Evolutionary conservation across 2,329 filamentous ascomycete genomes (phyloP).

Genomic region (Colletotrichum musae): DNA sequence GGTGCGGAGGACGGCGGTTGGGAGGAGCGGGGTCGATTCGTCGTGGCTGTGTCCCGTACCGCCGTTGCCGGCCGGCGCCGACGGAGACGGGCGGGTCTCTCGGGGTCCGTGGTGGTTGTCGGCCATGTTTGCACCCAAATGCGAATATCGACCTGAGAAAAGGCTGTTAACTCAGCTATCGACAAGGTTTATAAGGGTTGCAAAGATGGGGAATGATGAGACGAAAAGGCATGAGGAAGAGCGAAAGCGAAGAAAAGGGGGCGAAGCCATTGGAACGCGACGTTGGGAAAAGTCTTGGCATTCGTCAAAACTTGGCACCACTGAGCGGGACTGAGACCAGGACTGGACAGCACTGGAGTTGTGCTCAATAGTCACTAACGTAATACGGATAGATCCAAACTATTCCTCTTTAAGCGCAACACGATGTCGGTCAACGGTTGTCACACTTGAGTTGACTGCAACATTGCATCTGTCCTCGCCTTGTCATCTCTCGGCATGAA

Average conservation of each 20-base stretch:
- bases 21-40: slow-evolving; percentile 50
- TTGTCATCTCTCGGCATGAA: no score
- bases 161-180: not conserved
- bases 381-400: not conserved
- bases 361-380: no score
- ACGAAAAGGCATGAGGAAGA: not conserved
- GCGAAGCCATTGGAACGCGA: not conserved
- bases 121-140: not conserved
- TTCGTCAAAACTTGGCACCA: slow-evolving; percentile 24
- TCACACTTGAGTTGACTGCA: no score
- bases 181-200: slow-evolving; percentile 13
- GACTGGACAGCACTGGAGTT: no score
- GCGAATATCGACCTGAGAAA: not conserved
- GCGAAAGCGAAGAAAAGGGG: slow-evolving; percentile 10
- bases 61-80: slow-evolving; percentile 23
- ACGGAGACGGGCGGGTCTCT: not conserved
- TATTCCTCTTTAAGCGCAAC: not conserved
- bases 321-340: not conserved
- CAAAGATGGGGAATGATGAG: slow-evolving; percentile 1
- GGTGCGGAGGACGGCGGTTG: slow-evolving; percentile 39
- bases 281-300: slow-evolving; percentile 27
- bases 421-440: not conserved
- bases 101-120: slow-evolving; percentile 5
- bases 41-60: slow-evolving; percentile 28
- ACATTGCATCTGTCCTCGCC: no score